phyloP scores from a whole-genome alignment of 352 stramenopile species.

The Phytophthora pseudosyringae region DNA sequence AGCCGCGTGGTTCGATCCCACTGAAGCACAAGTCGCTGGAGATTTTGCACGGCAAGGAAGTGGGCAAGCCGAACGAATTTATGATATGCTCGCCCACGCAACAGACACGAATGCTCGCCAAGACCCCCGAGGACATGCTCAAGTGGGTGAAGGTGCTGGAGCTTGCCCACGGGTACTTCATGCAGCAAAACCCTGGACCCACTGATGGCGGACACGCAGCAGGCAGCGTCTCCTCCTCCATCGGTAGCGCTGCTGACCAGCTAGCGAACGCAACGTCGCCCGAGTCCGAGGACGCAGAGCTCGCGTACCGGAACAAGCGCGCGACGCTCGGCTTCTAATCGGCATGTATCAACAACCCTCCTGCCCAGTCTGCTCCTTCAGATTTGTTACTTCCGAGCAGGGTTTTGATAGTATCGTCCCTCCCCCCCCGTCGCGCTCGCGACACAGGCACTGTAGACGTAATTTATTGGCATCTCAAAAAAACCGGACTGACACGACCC shows the following conservation, averaged over 20 bases:
- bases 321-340: conserved; percentile 74
- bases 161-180: conserved; percentile 58
- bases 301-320: conserved; percentile 52
- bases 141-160: conserved; percentile 71
- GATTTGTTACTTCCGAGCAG: conserved; percentile 28
- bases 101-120: conserved; percentile 77
- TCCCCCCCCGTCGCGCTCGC: neutral
- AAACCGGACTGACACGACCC: neutral
- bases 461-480: conserved; percentile 39
- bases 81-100: conserved; percentile 78
- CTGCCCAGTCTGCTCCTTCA: conserved; percentile 15
- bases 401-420: conserved; percentile 30
- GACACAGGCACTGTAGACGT: conserved; percentile 31
- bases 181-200: conserved; percentile 42
- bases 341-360: conserved; percentile 4
- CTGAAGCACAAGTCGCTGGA: conserved; percentile 73
- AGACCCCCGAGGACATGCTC: conserved; percentile 76
- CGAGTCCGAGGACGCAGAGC: conserved; percentile 33
- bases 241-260: conserved; percentile 36
- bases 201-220: conserved; percentile 30
- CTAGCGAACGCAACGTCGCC: conserved; percentile 30
- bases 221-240: conserved; percentile 29
- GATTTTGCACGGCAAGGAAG: conserved; percentile 71
- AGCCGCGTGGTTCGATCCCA: conserved; percentile 70
- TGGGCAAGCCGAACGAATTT: conserved; percentile 79